A percentile compares a stretch with the other conserved stretches of the same genome.
These are phyloP conservation scores for Daedalea quercina DNA, from an alignment of 768 basidiomycete genomes.

Conservation along the genomic window DNA sequence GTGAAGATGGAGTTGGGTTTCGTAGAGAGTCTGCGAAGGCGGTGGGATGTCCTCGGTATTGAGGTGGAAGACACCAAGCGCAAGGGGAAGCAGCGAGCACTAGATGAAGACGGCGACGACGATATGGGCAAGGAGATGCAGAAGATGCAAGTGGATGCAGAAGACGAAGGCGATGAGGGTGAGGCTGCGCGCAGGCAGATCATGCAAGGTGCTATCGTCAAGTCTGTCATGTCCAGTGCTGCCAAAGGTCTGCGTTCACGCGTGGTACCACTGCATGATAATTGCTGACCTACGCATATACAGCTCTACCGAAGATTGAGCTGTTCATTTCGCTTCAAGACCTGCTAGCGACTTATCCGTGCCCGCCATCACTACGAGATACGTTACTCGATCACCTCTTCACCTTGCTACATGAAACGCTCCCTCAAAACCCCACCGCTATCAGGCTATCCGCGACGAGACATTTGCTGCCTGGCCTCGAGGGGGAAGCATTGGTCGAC, in stretches of 20 bases:
- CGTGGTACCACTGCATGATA: not conserved
- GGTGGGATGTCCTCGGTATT: slow-evolving; percentile 81
- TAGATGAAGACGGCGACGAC: slow-evolving; percentile 8
- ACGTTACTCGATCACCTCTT: slow-evolving; percentile 39
- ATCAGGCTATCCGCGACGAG: slow-evolving; percentile 34
- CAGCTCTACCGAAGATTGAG: slow-evolving; percentile 34
- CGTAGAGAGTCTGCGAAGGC: slow-evolving; percentile 67
- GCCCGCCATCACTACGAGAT: slow-evolving; percentile 30
- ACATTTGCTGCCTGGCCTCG: slow-evolving; percentile 25
- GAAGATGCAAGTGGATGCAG: slow-evolving; percentile 7
- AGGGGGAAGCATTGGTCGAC: slow-evolving; percentile 49
- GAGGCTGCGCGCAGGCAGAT: slow-evolving; percentile 58
- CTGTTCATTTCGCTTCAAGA: slow-evolving; percentile 37
- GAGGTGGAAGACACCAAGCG: slow-evolving; percentile 23
- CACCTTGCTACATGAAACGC: slow-evolving; percentile 28
- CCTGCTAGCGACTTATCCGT: slow-evolving; percentile 38
- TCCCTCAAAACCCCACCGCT: slow-evolving; percentile 32
- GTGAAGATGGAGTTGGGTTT: slow-evolving; percentile 87
- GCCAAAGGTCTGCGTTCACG: slow-evolving; percentile 48
- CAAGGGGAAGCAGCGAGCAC: slow-evolving; percentile 20
- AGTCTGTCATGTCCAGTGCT: slow-evolving; percentile 69
- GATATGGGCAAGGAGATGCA: slow-evolving; percentile 15
- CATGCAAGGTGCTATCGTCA: slow-evolving; percentile 75
- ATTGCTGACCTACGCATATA: slow-evolving; percentile 8
- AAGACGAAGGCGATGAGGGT: slow-evolving; percentile 30